Conservation (phyloP, 2,329 filamentous ascomycete species). For the Claviceps cyperi region DNA sequence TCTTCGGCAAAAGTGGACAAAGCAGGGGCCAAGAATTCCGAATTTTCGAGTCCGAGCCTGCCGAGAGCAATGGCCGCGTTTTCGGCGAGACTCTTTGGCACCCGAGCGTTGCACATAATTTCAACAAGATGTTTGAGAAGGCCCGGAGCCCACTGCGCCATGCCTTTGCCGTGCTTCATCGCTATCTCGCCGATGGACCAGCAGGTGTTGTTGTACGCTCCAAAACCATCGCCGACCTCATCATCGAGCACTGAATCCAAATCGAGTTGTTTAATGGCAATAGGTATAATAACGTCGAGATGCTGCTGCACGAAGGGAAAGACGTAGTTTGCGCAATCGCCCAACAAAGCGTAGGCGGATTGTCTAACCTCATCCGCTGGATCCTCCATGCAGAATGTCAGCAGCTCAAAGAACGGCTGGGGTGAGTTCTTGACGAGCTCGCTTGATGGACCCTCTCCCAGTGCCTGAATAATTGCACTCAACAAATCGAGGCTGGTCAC, state of each 20-base stretch:
- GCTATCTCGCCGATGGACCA: slow-evolving; percentile 93
- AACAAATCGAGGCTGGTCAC: slow-evolving; percentile 89
- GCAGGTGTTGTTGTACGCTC: slow-evolving; percentile 94
- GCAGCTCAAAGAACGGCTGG: slow-evolving; percentile 76
- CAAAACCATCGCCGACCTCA: slow-evolving; percentile 71
- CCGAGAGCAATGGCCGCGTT: slow-evolving; percentile 91
- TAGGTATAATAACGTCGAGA: slow-evolving; percentile 59
- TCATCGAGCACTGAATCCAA: slow-evolving; percentile 63
- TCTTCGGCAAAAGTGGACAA: slow-evolving; percentile 67
- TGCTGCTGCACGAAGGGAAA: slow-evolving; percentile 67
- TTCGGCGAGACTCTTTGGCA: slow-evolving; percentile 77
- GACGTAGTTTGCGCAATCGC: slow-evolving; percentile 87
- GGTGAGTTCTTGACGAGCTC: slow-evolving; percentile 62
- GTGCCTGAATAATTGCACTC: slow-evolving; percentile 83
- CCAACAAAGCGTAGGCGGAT: slow-evolving; percentile 86
- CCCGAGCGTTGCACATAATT: slow-evolving; percentile 72
- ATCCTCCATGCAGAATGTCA: slow-evolving; percentile 88
- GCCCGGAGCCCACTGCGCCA: slow-evolving; percentile 63
- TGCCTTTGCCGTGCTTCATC: slow-evolving; percentile 58
- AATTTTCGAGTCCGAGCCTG: slow-evolving; percentile 67
- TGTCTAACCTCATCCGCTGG: slow-evolving; percentile 83
- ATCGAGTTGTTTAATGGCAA: slow-evolving; percentile 79
- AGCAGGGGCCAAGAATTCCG: slow-evolving; percentile 62
- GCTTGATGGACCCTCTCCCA: slow-evolving; percentile 59
- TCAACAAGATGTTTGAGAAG: slow-evolving; percentile 64